phyloP scores from a whole-genome alignment of 2,329 filamentous ascomycete genomes.

The Apiospora hydei region DNA sequence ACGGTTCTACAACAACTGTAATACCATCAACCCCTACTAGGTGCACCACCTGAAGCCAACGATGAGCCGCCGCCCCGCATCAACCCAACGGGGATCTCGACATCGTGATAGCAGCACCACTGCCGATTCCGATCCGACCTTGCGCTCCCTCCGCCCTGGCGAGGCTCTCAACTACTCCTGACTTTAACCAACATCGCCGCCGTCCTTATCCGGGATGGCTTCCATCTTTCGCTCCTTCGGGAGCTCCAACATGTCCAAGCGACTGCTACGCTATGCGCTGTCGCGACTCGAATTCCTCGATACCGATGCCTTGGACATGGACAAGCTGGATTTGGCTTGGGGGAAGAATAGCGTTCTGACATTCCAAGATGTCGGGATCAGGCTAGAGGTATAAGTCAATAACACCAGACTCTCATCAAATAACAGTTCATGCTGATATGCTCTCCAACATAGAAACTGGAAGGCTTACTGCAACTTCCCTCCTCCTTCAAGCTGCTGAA shows the following conservation, averaged over 20 bases:
- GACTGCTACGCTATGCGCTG: conserved; percentile 85
- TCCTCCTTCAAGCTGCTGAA: conserved; percentile 73
- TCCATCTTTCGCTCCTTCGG: conserved; percentile 72
- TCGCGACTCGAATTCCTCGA: conserved; percentile 87
- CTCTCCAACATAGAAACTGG: conserved; percentile 72
- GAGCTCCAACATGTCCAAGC: conserved; percentile 83
- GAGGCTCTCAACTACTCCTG: background rate
- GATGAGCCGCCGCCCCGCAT: conserved; percentile 31
- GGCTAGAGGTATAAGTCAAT: conserved; percentile 67
- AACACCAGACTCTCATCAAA: background rate
- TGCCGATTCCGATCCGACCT: conserved; percentile 21
- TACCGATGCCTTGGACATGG: conserved; percentile 83
- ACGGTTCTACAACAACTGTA: background rate
- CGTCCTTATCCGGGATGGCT: conserved; percentile 62
- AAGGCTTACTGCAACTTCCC: conserved; percentile 77
- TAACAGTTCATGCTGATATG: background rate
- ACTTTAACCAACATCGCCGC: conserved; percentile 7
- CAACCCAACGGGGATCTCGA: conserved; percentile 28
- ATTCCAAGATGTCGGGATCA: conserved; percentile 84
- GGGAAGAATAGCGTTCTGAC: conserved; percentile 85
- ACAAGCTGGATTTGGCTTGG: conserved; percentile 83
- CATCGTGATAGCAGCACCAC: conserved; percentile 28
- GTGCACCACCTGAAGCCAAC: conserved; percentile 24
- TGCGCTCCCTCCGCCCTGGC: background rate
- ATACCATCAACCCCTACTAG: conserved; percentile 2